A percentile compares a stretch with the other conserved stretches of the same genome.
Conservation (phyloP, 2,329 filamentous ascomycete species). For the Colletotrichum tropicicola region DNA sequence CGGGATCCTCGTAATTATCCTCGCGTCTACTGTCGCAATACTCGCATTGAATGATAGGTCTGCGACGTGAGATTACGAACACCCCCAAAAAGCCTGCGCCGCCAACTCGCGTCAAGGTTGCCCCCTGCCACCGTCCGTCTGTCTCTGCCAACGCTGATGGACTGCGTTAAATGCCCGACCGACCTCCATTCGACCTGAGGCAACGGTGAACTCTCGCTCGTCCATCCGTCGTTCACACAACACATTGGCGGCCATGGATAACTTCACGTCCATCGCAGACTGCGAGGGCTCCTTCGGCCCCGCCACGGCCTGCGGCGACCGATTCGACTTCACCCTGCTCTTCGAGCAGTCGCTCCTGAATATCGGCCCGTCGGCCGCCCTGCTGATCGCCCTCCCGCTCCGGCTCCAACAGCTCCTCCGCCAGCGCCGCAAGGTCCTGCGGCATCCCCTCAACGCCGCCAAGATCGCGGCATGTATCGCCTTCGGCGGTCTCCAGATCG, state of each 20-base stretch:
- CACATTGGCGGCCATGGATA: background rate
- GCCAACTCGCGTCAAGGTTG: background rate
- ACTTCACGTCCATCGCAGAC: slow-evolving; percentile 12
- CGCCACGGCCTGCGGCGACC: slow-evolving; percentile 41
- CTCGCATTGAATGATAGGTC: background rate
- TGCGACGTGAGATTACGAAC: background rate
- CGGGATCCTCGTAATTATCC: slow-evolving; percentile 3
- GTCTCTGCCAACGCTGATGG: background rate
- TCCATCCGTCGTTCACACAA: background rate
- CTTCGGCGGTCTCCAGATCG: slow-evolving; percentile 34
- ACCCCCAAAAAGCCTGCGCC: background rate
- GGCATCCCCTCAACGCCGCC: slow-evolving; percentile 33
- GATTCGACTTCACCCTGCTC: slow-evolving; percentile 61
- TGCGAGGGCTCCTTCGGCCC: slow-evolving; percentile 36
- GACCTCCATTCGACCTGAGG: too few species aligned
- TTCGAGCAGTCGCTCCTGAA: slow-evolving; percentile 49
- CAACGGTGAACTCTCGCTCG: background rate
- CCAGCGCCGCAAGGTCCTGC: slow-evolving; percentile 36
- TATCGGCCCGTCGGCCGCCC: slow-evolving; percentile 39
- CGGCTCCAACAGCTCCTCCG: slow-evolving; percentile 39
- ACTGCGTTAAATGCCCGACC: background rate
- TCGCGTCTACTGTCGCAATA: background rate
- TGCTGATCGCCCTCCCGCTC: slow-evolving; percentile 42
- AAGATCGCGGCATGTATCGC: slow-evolving; percentile 9
- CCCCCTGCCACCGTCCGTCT: background rate